These are phyloP conservation scores for Plasmodium berghei DNA, from an alignment of 169 alveolate species.

Conservation along the genomic window DNA sequence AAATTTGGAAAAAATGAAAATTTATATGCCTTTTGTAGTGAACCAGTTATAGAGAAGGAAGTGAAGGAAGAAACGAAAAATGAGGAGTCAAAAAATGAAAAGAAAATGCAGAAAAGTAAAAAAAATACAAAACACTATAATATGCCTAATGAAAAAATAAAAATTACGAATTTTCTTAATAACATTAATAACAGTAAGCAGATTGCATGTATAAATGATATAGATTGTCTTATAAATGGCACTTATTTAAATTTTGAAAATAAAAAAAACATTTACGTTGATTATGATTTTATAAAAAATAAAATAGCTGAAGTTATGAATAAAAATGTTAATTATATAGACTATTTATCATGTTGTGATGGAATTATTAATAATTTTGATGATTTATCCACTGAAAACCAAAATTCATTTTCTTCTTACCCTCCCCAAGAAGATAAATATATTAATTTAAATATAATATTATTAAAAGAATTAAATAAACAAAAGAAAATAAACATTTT, in stretches of 20 bases:
- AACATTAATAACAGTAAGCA: too few species aligned
- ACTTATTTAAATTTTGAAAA: not conserved
- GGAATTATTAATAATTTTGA: not conserved
- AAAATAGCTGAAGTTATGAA: constrained; percentile 8
- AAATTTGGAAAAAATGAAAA: constrained; percentile 24
- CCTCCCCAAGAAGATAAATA: constrained; percentile 25
- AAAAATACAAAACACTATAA: not conserved
- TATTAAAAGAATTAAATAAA: constrained; percentile 43
- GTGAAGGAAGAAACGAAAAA: not conserved
- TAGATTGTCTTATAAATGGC: constrained; percentile 21
- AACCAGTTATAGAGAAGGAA: not conserved
- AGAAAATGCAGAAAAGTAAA: constrained; percentile 6
- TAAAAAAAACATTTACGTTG: constrained; percentile 6
- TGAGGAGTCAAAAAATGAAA: not conserved
- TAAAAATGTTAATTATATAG: constrained; percentile 33
- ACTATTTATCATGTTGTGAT: not conserved
- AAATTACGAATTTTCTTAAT: too few species aligned
- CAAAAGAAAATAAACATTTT: constrained; percentile 68
- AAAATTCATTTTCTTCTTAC: not conserved
- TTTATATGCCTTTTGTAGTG: not conserved
- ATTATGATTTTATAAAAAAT: constrained; percentile 23
- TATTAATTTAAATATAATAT: constrained; percentile 34
- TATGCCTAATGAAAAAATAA: too few species aligned
- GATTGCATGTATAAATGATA: not conserved
- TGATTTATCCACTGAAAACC: not conserved